phyloP scores from a whole-genome alignment of 2,329 filamentous ascomycete species.

The Fusarium bulbicola region DNA sequence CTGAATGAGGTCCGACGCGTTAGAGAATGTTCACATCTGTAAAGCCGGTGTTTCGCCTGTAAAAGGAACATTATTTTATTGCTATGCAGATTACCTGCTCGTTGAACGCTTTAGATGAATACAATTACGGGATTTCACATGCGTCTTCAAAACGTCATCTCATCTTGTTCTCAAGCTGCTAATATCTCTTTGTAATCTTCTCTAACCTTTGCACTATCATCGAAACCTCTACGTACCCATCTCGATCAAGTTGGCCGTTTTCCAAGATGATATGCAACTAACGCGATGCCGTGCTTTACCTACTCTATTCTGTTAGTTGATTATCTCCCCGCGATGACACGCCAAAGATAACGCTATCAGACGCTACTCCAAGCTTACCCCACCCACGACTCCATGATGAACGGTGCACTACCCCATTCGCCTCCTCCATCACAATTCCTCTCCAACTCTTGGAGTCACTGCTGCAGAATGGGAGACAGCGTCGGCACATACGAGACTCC shows the following conservation, averaged over 20 bases:
- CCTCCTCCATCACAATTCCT: neutral
- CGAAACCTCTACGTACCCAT: too few species aligned
- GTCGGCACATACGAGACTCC: neutral
- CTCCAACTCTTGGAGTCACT: slow-evolving; percentile 19
- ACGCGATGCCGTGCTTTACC: accelerated
- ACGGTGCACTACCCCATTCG: slow-evolving; percentile 2
- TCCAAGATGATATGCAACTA: neutral
- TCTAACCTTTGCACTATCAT: too few species aligned
- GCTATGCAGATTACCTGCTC: too few species aligned
- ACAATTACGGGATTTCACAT: too few species aligned
- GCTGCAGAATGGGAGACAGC: neutral
- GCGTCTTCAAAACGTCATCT: accelerated
- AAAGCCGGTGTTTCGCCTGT: accelerated
- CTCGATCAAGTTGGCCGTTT: too few species aligned
- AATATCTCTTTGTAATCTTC: too few species aligned
- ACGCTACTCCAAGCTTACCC: slow-evolving; percentile 6
- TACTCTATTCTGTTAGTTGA: neutral
- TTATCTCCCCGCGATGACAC: neutral
- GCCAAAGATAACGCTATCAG: neutral
- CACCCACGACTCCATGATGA: slow-evolving; percentile 15
- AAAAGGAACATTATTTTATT: neutral
- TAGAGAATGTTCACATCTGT: slow-evolving; percentile 5
- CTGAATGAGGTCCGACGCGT: neutral
- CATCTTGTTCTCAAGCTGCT: accelerated
- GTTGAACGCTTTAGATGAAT: too few species aligned